Base-by-base conservation (phyloP, 208 protist genomes). In the Trichomonas vaginalis region DNA sequence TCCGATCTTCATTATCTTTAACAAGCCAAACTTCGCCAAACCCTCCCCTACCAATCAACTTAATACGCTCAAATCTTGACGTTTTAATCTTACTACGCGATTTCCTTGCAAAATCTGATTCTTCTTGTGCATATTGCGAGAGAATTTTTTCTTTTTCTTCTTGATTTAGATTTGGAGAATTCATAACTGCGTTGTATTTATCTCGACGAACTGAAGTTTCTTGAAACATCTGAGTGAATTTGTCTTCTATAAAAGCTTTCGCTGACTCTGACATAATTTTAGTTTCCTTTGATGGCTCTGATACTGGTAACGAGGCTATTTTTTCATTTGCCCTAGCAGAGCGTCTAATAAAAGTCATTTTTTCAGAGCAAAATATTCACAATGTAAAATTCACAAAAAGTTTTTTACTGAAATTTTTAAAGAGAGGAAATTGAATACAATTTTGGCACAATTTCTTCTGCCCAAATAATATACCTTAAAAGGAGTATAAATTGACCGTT, bases 21-120 rank as follows among this genome's bases (percentile, higher is more conserved):
- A 95, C 88, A 37, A 95, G 27, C 49, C 88, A 70, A 39, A 95
- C 88, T 56, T 95, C 88, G 15, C 88, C 88, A 39, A 62, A 95
- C 1, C 47, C 88, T 70, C 88, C 88, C 42, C 40, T 49, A 39
- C 88, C 88, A 15, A 95, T 95, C 42, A 95, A 14, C 40, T 95
- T 95, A n/a, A 95, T 70, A 70, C 45, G n/a, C 27, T 95, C 40
- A 95, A 70, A 95, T 40, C 40, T 2, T 15, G 42, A 4, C 15
- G 88, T 1, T 70, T 51, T 95, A 21, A 95, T n/a, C 40, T 40
- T 45, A n/a, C 40, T 23, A 6, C 82, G 46, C 8, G 82, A 37
- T 47, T 45, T 88, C 48, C 82, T 37, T 4, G 82, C 23, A 48
- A 47, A 88, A 48, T 88, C 17, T 48, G 82, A 47, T 42, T 88